phyloP scores from a whole-genome alignment of 371 early-diverging fungal species.

The Actinomucor elegans region DNA sequence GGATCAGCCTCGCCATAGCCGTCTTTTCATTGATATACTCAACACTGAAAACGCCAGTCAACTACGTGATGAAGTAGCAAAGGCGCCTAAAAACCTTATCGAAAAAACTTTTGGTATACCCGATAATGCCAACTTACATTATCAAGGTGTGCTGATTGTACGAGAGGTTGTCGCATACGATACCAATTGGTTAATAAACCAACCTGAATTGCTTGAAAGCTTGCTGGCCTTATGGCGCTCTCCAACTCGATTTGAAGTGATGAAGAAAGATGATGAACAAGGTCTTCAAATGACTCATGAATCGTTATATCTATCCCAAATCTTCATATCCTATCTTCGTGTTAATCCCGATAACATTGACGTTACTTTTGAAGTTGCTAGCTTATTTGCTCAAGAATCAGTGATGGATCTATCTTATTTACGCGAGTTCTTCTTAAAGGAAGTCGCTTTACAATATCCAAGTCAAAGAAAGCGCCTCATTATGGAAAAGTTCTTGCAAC shows the following conservation, averaged over 20 bases:
- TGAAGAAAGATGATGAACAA: conserved; percentile 57
- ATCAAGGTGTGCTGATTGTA: conserved; percentile 68
- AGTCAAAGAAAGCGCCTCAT: conserved; percentile 61
- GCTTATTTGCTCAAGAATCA: conserved; percentile 70
- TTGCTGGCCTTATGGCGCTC: conserved; percentile 64
- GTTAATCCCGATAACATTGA: conserved; percentile 64
- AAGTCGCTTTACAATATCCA: conserved; percentile 61
- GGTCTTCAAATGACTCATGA: conserved; percentile 50
- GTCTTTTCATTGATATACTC: conserved; percentile 75
- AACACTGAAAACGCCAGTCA: conserved; percentile 62
- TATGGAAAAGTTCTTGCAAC: conserved; percentile 67
- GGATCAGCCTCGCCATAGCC: conserved; percentile 48
- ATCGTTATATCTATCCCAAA: conserved; percentile 43
- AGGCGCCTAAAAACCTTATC: conserved; percentile 57
- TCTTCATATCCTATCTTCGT: conserved; percentile 65
- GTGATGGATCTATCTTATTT: conserved; percentile 64
- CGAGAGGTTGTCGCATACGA: conserved; percentile 55
- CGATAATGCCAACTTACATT: conserved; percentile 33
- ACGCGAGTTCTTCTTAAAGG: conserved; percentile 69
- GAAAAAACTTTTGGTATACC: conserved; percentile 51
- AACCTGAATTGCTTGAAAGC: conserved; percentile 51
- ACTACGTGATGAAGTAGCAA: conserved; percentile 72
- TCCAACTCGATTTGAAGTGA: conserved; percentile 44
- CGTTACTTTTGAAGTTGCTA: conserved; percentile 73
- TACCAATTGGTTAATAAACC: conserved; percentile 59